These are phyloP conservation scores for Danielozyma ontarioensis DNA, from an alignment of 805 yeast species.

Conservation along the genomic window DNA sequence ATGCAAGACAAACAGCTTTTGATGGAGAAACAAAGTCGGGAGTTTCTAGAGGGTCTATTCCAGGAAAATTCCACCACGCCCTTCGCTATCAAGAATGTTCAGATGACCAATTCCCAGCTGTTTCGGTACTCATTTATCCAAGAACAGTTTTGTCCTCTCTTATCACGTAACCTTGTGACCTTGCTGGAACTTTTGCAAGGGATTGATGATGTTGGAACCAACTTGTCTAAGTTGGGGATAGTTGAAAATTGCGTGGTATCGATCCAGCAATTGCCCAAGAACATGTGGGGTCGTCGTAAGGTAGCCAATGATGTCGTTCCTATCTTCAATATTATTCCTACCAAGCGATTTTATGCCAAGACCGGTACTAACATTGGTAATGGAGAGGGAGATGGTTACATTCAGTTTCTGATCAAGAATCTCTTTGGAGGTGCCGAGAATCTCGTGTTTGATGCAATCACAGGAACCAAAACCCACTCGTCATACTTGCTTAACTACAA, in stretches of 20 bases:
- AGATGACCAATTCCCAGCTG: slow-evolving; percentile 43
- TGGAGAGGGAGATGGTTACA: slow-evolving; percentile 94
- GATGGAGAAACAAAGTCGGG: slow-evolving; percentile 27
- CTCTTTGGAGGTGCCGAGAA: slow-evolving; percentile 56
- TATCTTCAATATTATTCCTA: slow-evolving; percentile 42
- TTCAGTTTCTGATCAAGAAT: slow-evolving; percentile 59
- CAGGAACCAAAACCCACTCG: slow-evolving; percentile 47
- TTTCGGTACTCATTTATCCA: slow-evolving; percentile 43
- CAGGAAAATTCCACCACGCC: slow-evolving; percentile 32
- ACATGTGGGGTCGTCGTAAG: slow-evolving; percentile 14
- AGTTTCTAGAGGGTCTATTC: slow-evolving; percentile 30
- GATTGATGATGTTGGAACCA: slow-evolving; percentile 40
- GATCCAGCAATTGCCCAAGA: slow-evolving; percentile 14
- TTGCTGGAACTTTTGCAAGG: slow-evolving; percentile 34
- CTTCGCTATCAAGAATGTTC: slow-evolving; percentile 38
- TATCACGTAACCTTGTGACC: slow-evolving; percentile 31
- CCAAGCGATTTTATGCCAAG: slow-evolving; percentile 70
- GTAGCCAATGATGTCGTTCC: slow-evolving; percentile 25
- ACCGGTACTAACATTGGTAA: slow-evolving; percentile 96
- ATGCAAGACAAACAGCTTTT: slow-evolving; percentile 24
- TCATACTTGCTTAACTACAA: slow-evolving; percentile 45
- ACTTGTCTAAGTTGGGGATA: slow-evolving; percentile 38
- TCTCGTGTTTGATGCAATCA: slow-evolving; percentile 45
- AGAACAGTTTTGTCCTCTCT: slow-evolving; percentile 44
- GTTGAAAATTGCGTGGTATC: slow-evolving; percentile 38